Base-by-base conservation (phyloP, 345 rosid species). In the Lepidium didymum region DNA sequence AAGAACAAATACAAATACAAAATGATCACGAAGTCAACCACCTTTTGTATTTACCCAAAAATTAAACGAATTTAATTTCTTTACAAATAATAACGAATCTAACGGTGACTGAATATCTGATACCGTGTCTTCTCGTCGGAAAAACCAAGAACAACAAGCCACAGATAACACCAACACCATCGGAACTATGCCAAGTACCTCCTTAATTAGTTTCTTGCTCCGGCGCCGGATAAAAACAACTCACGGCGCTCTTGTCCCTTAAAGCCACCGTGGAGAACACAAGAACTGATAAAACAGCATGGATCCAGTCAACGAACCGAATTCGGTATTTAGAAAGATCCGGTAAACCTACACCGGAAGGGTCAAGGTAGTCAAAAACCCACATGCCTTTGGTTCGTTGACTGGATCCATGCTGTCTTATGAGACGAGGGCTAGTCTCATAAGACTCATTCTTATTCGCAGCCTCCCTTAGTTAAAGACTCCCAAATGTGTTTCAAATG, bases 61-160 rank as follows among this genome's bases (percentile, higher is more conserved):
- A 21, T 21, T 21, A 21, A 21, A 21, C 23, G 23, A 44, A 54
- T 1, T n/a, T n/a, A n/a, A n/a, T n/a, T n/a, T n/a, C n/a, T n/a
- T n/a, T n/a, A n/a, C n/a, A n/a, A n/a, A n/a, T n/a, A n/a, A n/a
- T n/a, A n/a, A n/a, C n/a, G 33, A 52, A 67, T 53, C 62, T 74
- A 67, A 44, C 63, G 68, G 14, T 81, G 46, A 90, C 38, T 1
- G 99, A 96, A 55, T 83, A 94, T 18, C 99, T 97, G 27, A 90
- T 79, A 12, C 99, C 99, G 62, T 91, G 97, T 66, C 99, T 79
- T 56, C 85, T 85, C 10, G 96, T 82, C 7, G 97, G 99, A 18
- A 94, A 94, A 67, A 86, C 80, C 65, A 85, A 57, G 27, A 94
- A 94, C 77, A 94, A 52, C 78, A 91, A 65, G 65, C 92, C 67